Percentiles rank a stretch among this genome's conserved stretches.
Conservation (phyloP, 305 asterid genomes). For the Solanum hybrid region DNA sequence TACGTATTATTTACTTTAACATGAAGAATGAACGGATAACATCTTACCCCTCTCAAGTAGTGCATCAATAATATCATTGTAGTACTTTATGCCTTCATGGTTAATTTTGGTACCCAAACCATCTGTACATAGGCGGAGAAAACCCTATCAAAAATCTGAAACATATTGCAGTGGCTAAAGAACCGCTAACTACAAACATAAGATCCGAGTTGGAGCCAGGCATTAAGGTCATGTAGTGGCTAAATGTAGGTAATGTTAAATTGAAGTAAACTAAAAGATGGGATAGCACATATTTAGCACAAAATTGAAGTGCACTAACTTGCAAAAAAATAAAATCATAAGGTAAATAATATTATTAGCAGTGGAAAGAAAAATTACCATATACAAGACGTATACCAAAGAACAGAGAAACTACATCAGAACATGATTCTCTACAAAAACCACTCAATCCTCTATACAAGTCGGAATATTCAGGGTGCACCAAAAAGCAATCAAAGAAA, state of each 20-base stretch:
- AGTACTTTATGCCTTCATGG: conserved; percentile 37
- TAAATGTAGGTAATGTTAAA: not conserved
- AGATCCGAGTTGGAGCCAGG: not conserved
- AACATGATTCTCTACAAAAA: not conserved
- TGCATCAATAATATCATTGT: conserved; percentile 36
- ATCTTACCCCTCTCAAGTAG: conserved; percentile 36
- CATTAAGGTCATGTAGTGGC: not conserved
- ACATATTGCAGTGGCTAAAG: not conserved
- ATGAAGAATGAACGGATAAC: not conserved
- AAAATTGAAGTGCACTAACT: not conserved
- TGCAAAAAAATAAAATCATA: not conserved
- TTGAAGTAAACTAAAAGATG: not conserved
- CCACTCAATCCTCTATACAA: not conserved
- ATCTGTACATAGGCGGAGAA: conserved; percentile 23
- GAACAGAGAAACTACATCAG: not conserved
- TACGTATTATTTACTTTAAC: not conserved
- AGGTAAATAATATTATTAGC: not conserved
- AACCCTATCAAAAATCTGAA: not conserved
- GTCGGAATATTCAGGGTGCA: not conserved
- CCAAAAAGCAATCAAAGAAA: not conserved
- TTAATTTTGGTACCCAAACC: conserved; percentile 46
- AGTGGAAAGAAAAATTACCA: not conserved
- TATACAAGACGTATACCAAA: not conserved
- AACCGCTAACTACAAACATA: not conserved
- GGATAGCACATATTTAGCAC: not conserved